These are phyloP conservation scores for Ambrosia artemisiifolia DNA, from an alignment of 129 eudicot genomes.

Conservation along the genomic window DNA sequence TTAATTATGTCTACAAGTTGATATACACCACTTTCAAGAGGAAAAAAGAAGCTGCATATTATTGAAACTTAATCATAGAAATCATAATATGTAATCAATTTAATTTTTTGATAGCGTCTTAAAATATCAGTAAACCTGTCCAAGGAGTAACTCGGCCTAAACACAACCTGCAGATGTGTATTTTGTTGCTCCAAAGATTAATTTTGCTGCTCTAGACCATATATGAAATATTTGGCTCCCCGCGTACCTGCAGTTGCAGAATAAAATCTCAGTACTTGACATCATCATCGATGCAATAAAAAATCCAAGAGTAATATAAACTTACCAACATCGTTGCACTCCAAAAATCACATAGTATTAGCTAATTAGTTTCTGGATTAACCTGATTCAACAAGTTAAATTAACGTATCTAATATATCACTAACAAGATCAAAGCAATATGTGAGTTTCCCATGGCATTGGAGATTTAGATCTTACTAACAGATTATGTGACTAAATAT, in stretches of 20 bases:
- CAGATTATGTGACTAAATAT: conserved; percentile 90
- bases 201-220: no score
- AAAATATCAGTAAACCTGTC: no score
- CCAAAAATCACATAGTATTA: conserved; percentile 90
- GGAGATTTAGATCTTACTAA: conserved; percentile 67
- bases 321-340: conserved; percentile 96
- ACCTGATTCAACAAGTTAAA: conserved; percentile 47
- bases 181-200: no score
- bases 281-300: background rate
- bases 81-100: no score
- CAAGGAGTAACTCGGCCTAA: no score
- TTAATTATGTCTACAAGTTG: conserved; percentile 92
- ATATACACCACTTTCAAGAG: conserved; percentile 98
- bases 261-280: conserved; percentile 1
- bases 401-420: no score
- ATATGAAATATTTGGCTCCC: no score
- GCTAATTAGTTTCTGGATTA: conserved; percentile 90
- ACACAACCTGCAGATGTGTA: no score
- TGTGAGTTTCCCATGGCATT: background rate
- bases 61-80: no score
- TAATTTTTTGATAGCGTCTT: no score
- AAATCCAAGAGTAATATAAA: background rate
- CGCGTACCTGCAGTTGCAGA: no score
- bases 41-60: conserved; percentile 69
- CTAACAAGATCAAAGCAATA: no score